Evolutionary conservation across 2,329 filamentous ascomycete genomes (phyloP).

Genomic region (Scytalidium sp.): DNA sequence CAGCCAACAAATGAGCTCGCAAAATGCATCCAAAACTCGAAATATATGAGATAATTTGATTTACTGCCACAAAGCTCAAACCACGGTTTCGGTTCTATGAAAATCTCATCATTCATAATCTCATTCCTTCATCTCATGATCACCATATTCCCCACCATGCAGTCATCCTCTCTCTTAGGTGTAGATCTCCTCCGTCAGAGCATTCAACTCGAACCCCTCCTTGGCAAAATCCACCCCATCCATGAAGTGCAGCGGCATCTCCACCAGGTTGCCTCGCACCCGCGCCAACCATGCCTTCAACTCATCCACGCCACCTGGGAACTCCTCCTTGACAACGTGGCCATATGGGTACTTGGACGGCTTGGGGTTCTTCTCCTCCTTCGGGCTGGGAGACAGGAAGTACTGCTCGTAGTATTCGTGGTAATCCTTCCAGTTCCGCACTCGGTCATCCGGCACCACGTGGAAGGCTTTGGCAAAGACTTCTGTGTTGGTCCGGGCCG

Average conservation of each 20-base stretch:
- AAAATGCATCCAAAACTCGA: too few species aligned
- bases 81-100: too few species aligned
- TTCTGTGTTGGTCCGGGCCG: conserved; percentile 75
- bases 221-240: conserved; percentile 82
- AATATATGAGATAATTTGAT: too few species aligned
- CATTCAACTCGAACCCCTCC: conserved; percentile 71
- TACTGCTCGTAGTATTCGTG: conserved; percentile 65
- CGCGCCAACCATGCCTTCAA: conserved; percentile 67
- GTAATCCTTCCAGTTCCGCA: conserved; percentile 71
- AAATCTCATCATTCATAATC: too few species aligned
- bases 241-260: conserved; percentile 90
- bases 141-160: not conserved
- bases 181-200: conserved; percentile 70
- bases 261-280: conserved; percentile 70
- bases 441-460: conserved; percentile 65
- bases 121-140: not conserved
- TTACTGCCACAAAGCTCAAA: too few species aligned
- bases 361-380: conserved; percentile 37
- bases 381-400: conserved; percentile 56
- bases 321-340: conserved; percentile 80
- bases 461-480: conserved; percentile 82
- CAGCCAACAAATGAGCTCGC: too few species aligned
- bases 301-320: conserved; percentile 69
- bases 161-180: conserved; percentile 39
- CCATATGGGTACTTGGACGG: conserved; percentile 73